Base-by-base conservation (phyloP, 2,329 filamentous ascomycete genomes). In the Leptosphaerulina australis region DNA sequence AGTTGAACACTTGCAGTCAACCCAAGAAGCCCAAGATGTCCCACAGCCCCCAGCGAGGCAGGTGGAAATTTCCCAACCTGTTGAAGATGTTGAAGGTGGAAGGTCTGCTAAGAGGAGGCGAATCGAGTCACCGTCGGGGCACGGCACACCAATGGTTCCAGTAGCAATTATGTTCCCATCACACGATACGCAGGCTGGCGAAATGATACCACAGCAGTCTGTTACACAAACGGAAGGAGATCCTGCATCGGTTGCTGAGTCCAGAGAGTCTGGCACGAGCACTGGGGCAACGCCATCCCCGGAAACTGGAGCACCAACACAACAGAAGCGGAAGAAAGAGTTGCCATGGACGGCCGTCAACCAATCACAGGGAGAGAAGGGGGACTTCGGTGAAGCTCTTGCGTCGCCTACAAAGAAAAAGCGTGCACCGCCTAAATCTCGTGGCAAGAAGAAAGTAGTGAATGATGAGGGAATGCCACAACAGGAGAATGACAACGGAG, bases 291-390 rank as follows among this genome's bases (percentile, higher is more conserved):
- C 36, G 30, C 29, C 52, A 17, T n/a, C 39, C 25, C 12, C 17
- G 15, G 34, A 14, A 10, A 30, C 43, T 10, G 20, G 48, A 5
- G 18, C 57, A 26, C 40, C 44, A 9, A 30, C 58, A 10, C 46
- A 44, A 15, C 55, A 43, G 31, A 44, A 50, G 26, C 44, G 37
- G 21, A 50, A 41, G 17, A 50, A 44, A 24, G 50, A 49, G 26
- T 29, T 58, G 9, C 60, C 65, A 15, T 72, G 69, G 69, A 53
- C 53, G 21, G 53, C 69, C n/a, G 67, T 72, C 6, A 72, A 72
- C 33, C 50, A 63, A 17, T 50, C 58, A 10, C 50, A 39, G 15
- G 57, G 56, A 6, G 56, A 55, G 3, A 45, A 40, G 4, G 54
- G 44, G 12, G 57, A 58, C 20, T 56, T 54, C 8, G 39, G 30